Percentiles rank a stretch among this genome's conserved stretches.
These are phyloP conservation scores for Boletus semigastroideus DNA, from an alignment of 1,284 basidiomycete genomes.

Conservation along the genomic window DNA sequence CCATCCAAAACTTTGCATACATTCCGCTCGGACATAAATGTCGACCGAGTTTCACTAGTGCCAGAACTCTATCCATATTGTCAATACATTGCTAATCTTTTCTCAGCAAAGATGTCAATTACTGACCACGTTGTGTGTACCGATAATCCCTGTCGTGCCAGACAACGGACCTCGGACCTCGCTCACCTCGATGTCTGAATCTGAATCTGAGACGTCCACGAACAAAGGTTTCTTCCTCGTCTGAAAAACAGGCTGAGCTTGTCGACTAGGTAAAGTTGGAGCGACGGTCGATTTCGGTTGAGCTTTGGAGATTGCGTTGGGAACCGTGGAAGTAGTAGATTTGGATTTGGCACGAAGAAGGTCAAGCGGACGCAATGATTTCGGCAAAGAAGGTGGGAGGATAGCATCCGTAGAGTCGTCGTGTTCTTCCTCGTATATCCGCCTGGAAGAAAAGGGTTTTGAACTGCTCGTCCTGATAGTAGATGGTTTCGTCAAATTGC, in stretches of 20 bases:
- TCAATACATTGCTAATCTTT: constrained; percentile 3
- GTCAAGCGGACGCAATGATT: constrained; percentile 27
- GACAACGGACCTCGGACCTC: constrained; percentile 5
- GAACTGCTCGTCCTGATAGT: constrained; percentile 3
- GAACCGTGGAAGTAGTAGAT: neutral
- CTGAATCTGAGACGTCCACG: constrained; percentile 29
- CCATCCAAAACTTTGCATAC: neutral
- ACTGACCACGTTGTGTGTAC: constrained; percentile 12
- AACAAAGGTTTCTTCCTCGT: constrained; percentile 20
- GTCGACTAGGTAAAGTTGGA: neutral
- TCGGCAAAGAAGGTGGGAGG: constrained; percentile 10
- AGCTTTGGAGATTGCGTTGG: neutral
- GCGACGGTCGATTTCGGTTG: neutral
- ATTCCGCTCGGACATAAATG: neutral
- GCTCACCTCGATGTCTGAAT: constrained; percentile 24
- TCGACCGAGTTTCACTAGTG: neutral
- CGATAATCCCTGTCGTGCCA: neutral
- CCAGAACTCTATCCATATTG: constrained; percentile 5
- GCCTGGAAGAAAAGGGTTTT: constrained; percentile 4
- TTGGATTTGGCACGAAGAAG: constrained; percentile 25
- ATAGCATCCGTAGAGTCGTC: constrained; percentile 9
- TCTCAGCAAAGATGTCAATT: neutral
- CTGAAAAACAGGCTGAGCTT: neutral
- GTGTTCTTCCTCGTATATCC: constrained; percentile 9
- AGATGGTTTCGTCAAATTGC: constrained; percentile 15